Evolutionary conservation across 495 filamentous ascomycete species (phyloP).

Genomic region (Echria macrotheca): DNA sequence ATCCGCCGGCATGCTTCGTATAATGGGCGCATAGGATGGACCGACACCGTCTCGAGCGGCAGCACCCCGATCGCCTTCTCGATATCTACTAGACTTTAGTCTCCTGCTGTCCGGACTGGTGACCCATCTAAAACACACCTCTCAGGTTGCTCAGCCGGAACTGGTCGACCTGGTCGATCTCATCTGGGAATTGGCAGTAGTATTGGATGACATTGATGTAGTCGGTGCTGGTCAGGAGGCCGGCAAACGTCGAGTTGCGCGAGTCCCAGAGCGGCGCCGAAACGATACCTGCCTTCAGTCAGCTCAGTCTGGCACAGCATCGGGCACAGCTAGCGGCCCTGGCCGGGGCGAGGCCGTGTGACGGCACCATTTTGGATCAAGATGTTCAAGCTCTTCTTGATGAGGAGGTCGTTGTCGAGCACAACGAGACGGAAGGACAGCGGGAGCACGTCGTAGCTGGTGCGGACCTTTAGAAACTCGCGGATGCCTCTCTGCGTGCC

Average conservation of each 20-base stretch:
- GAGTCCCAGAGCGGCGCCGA: conserved; percentile 98
- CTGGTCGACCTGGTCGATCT: conserved; percentile 82
- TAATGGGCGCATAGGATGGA: conserved; percentile 80
- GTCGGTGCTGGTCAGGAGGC: conserved; percentile 89
- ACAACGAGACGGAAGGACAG: conserved; percentile 94
- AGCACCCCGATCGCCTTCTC: conserved; percentile 87
- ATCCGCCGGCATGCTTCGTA: conserved; percentile 95
- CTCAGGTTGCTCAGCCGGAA: conserved; percentile 90
- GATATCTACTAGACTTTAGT: conserved; percentile 57
- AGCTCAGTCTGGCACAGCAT: conserved; percentile 4
- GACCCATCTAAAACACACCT: conserved; percentile 48
- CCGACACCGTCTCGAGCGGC: conserved; percentile 91
- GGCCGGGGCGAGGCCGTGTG: conserved; percentile 8
- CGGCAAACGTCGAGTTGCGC: conserved; percentile 86
- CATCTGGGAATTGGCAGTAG: conserved; percentile 96
- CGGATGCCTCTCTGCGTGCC: conserved; percentile 70
- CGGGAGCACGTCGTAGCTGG: conserved; percentile 97
- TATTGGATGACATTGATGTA: conserved; percentile 99
- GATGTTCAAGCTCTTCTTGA: conserved; percentile 95
- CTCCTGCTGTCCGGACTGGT: neutral
- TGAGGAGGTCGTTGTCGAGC: conserved; percentile 88
- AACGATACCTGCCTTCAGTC: conserved; percentile 68
- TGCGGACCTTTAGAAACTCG: conserved; percentile 94
- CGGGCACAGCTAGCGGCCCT: conserved; percentile 1
- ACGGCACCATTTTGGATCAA: conserved; percentile 89